Percentiles rank a stretch among this genome's conserved stretches.
Evolutionary conservation across 73 alveolate genomes (phyloP).

Genomic region (Breviolum minutum): DNA sequence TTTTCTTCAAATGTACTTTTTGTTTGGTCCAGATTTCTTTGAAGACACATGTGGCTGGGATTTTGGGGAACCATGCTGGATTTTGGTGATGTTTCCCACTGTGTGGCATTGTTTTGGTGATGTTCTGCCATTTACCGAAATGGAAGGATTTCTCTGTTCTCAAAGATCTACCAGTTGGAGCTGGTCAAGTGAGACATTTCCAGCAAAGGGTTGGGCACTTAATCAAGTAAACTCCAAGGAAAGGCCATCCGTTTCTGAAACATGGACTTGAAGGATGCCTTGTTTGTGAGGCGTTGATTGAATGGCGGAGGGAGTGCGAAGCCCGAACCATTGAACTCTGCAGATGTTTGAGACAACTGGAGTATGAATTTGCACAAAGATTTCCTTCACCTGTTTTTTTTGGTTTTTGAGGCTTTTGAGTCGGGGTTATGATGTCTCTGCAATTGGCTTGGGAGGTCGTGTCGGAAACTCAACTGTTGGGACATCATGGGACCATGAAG

Average conservation of each 20-base stretch:
- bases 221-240: too few species aligned
- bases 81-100: not conserved
- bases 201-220: conserved; percentile 11
- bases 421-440: conserved; percentile 13
- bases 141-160: conserved; percentile 22
- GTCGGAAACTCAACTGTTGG: not conserved
- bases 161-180: not conserved
- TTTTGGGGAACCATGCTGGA: too few species aligned
- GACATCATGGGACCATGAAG: not conserved
- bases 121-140: not conserved
- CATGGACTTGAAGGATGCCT: too few species aligned
- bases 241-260: too few species aligned
- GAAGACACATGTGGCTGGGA: too few species aligned
- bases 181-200: not conserved
- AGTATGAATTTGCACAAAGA: not conserved
- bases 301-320: not conserved
- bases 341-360: not conserved
- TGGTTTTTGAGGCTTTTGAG: conserved; percentile 12
- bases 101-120: not conserved
- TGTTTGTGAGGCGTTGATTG: not conserved
- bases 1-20: too few species aligned
- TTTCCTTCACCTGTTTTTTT: not conserved
- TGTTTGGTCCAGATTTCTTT: too few species aligned
- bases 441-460: conserved; percentile 87
- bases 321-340: not conserved